Percentiles rank a stretch among this genome's conserved stretches.
These are phyloP conservation scores for Acacia acuminata DNA, from an alignment of 306 rosid genomes.

Conservation along the genomic window DNA sequence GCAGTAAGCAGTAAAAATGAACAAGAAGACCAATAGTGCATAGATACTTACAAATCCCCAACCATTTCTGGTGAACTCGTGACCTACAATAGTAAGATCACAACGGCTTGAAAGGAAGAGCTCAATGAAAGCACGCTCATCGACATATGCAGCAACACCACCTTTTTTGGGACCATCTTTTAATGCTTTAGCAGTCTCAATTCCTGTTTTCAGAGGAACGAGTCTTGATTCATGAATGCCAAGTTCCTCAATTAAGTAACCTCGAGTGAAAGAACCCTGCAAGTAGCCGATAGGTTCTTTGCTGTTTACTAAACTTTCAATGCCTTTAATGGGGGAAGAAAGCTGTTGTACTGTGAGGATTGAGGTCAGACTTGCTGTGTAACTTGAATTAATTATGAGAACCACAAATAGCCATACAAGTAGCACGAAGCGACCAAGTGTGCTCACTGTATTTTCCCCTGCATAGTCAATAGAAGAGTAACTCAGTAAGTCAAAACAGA, in stretches of 20 bases:
- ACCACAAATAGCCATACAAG: conserved; percentile 92
- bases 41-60: conserved; percentile 97
- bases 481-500: conserved; percentile 19
- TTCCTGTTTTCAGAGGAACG: conserved; percentile 61
- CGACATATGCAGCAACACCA: conserved; percentile 81
- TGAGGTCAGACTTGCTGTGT: conserved; percentile 96
- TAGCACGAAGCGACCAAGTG: conserved; percentile 88
- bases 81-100: conserved; percentile 75
- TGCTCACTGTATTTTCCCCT: conserved; percentile 94
- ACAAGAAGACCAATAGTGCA: conserved; percentile 1
- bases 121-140: conserved; percentile 88
- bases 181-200: conserved; percentile 69
- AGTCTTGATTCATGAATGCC: conserved; percentile 71
- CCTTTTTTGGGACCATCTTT: conserved; percentile 70
- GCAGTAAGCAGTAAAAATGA: not conserved
- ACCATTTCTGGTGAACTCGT: conserved; percentile 89
- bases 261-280: conserved; percentile 75
- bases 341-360: conserved; percentile 94
- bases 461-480: conserved; percentile 31
- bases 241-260: conserved; percentile 69
- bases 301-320: conserved; percentile 59
- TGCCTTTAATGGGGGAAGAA: conserved; percentile 81
- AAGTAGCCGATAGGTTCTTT: conserved; percentile 82
- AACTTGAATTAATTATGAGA: conserved; percentile 91
- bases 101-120: conserved; percentile 88